phyloP scores from a whole-genome alignment of 176 grass and related monocot genomes.

The Paspalum vaginatum region DNA sequence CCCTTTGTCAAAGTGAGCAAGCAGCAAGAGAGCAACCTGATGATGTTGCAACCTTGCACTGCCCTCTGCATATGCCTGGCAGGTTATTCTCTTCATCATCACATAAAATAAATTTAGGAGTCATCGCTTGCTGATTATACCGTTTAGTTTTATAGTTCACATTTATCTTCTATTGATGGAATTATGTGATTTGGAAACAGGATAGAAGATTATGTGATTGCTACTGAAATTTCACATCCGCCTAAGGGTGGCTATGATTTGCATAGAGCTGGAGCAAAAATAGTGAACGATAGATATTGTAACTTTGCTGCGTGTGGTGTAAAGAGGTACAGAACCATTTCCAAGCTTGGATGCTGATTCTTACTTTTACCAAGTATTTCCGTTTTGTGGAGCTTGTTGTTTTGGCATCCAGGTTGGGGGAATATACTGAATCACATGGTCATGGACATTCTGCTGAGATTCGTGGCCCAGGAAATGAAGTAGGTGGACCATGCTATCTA shows the following conservation, averaged over 20 bases:
- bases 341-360: neutral
- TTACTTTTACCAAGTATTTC: neutral
- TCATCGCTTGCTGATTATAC: conserved; percentile 7
- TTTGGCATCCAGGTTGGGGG: conserved; percentile 16
- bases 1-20: conserved; percentile 22
- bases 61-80: neutral
- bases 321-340: conserved; percentile 13
- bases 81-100: conserved; percentile 31
- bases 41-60: conserved; percentile 7
- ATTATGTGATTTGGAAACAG: conserved; percentile 28
- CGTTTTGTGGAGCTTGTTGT: neutral
- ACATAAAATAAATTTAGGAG: conserved; percentile 13
- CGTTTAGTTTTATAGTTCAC: conserved; percentile 27
- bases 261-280: neutral
- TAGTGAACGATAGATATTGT: conserved; percentile 11
- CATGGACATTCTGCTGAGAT: neutral
- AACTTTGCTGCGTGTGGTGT: neutral
- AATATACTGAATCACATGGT: conserved; percentile 16
- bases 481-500: conserved; percentile 13
- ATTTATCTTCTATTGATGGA: conserved; percentile 7
- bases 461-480: conserved; percentile 1
- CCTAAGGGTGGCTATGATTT: neutral
- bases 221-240: neutral
- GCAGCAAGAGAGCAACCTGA: conserved; percentile 27
- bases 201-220: conserved; percentile 29